Conservation (phyloP, 106 monocot species). For the Xerophyta viscosa region DNA sequence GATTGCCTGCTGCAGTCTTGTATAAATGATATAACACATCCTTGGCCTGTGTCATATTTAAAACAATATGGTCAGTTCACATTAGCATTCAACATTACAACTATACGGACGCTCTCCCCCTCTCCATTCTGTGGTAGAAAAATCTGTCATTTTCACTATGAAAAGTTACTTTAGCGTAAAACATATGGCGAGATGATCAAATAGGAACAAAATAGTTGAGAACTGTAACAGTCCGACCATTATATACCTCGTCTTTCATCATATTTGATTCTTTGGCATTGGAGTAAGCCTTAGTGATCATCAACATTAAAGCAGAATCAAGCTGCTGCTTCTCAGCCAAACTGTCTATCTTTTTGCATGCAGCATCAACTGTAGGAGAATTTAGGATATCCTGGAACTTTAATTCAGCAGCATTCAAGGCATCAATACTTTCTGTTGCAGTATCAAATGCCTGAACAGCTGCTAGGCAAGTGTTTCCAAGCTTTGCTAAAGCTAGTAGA, state of each 20-base stretch:
- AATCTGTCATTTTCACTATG: too few species aligned
- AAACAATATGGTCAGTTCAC: neutral
- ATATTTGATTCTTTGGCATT: constrained; percentile 83
- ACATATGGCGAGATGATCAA: too few species aligned
- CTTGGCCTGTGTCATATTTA: constrained; percentile 43
- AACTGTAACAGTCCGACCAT: too few species aligned
- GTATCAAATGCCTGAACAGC: constrained; percentile 83
- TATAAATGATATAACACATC: constrained; percentile 86
- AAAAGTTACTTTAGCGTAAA: too few species aligned
- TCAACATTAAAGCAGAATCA: constrained; percentile 80
- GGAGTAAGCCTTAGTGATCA: constrained; percentile 93
- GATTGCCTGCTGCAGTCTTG: constrained; percentile 72
- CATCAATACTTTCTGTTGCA: constrained; percentile 74
- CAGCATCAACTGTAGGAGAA: constrained; percentile 66
- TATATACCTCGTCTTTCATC: constrained; percentile 84
- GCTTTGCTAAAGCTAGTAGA: constrained; percentile 49
- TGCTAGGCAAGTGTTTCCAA: constrained; percentile 74
- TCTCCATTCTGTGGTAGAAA: too few species aligned
- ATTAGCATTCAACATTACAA: too few species aligned
- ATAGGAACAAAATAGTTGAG: too few species aligned
- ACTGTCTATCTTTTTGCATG: constrained; percentile 86
- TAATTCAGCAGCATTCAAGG: constrained; percentile 74
- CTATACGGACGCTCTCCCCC: too few species aligned
- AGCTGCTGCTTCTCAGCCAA: constrained; percentile 88
- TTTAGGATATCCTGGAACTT: constrained; percentile 85